Percentiles rank a stretch among this genome's conserved stretches.
These are phyloP conservation scores for Gossypium schwendimanii DNA, from an alignment of 441 rosid genomes.

Conservation along the genomic window DNA sequence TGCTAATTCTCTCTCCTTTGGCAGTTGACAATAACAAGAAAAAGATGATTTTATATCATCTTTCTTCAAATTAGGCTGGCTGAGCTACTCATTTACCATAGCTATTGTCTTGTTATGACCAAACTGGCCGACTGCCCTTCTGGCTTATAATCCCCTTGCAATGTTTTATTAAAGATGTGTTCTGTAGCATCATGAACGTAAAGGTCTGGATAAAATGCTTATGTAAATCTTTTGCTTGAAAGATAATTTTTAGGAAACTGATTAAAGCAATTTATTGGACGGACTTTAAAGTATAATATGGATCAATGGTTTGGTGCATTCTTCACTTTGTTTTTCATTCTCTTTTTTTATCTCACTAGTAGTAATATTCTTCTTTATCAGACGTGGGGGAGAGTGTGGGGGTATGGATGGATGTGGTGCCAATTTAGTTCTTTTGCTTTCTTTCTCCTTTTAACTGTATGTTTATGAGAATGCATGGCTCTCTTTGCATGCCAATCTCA, in stretches of 20 bases:
- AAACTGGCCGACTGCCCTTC: background rate
- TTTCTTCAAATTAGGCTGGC: background rate
- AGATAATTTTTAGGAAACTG: background rate
- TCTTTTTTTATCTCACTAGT: background rate
- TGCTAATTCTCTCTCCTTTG: background rate
- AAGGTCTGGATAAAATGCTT: background rate
- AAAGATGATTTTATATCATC: background rate
- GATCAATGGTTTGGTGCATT: background rate
- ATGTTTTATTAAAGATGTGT: background rate
- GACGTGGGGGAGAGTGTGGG: background rate
- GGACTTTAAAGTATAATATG: background rate
- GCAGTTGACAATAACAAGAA: background rate
- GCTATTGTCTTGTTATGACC: background rate
- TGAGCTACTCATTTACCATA: background rate
- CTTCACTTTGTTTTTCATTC: background rate
- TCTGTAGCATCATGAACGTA: background rate
- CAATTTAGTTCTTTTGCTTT: background rate
- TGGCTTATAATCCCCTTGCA: background rate
- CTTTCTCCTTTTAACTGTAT: slow-evolving; percentile 4
- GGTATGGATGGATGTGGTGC: background rate
- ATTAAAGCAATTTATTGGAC: background rate
- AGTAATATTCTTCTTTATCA: background rate
- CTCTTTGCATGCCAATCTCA: background rate
- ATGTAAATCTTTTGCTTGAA: background rate
- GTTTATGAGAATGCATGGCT: background rate